These are phyloP conservation scores for Penicillium cataractarum DNA, from an alignment of 495 filamentous ascomycete genomes.

Conservation along the genomic window DNA sequence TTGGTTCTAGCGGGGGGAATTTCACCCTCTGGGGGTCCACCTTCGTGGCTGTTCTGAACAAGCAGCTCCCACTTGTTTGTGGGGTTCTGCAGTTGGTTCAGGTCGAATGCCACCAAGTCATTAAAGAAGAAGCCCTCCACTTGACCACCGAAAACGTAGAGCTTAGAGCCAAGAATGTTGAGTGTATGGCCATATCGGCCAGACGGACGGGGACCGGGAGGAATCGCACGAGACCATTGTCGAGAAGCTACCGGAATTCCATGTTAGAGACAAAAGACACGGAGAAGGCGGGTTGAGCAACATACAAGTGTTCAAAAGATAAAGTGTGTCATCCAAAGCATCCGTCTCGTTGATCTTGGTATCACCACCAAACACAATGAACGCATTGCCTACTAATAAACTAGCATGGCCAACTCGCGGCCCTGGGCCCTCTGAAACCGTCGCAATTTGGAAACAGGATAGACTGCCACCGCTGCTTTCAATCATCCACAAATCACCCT, in stretches of 20 bases:
- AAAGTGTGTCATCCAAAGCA: conserved; percentile 90
- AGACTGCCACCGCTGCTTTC: conserved; percentile 83
- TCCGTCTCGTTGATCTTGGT: conserved; percentile 95
- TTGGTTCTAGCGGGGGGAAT: conserved; percentile 94
- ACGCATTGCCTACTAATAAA: conserved; percentile 95
- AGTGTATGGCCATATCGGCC: conserved; percentile 96
- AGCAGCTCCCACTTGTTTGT: conserved; percentile 93
- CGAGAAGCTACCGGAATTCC: conserved; percentile 70
- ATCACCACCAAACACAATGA: conserved; percentile 98
- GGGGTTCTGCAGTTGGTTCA: conserved; percentile 87
- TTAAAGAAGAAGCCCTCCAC: conserved; percentile 98
- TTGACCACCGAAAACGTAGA: conserved; percentile 97
- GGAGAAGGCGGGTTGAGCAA: conserved; percentile 9
- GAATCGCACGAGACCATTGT: conserved; percentile 94
- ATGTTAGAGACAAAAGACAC: conserved; percentile 5
- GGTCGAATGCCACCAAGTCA: conserved; percentile 93
- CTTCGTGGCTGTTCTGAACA: conserved; percentile 73
- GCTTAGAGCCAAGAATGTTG: conserved; percentile 93
- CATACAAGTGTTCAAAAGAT: conserved; percentile 97
- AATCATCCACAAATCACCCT: conserved; percentile 97
- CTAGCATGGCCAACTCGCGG: conserved; percentile 94
- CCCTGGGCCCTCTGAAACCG: conserved; percentile 90
- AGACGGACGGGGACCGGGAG: conserved; percentile 77
- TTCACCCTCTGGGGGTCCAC: conserved; percentile 63
- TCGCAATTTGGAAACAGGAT: conserved; percentile 87